Evolutionary conservation across 106 monocot genomes (phyloP).

Genomic region (Alisma plantagoaquatica): DNA sequence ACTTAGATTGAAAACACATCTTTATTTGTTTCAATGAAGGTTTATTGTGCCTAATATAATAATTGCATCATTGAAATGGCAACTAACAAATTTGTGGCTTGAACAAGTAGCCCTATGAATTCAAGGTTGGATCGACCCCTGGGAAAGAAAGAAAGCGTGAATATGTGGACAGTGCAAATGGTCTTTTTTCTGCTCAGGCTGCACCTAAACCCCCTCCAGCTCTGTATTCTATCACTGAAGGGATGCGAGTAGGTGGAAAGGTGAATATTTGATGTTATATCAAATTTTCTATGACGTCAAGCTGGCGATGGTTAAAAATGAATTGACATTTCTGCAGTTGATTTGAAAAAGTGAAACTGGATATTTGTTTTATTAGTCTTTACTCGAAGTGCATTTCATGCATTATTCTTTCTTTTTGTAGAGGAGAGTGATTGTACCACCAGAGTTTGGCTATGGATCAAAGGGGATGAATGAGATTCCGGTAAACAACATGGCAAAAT

Average conservation of each 20-base stretch:
- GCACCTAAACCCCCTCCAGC: constrained; percentile 86
- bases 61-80: too few species aligned
- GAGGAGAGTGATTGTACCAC: constrained; percentile 82
- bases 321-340: background rate
- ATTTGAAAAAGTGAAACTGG: background rate
- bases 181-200: constrained; percentile 88
- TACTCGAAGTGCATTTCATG: background rate
- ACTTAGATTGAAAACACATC: too few species aligned
- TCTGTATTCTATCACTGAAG: constrained; percentile 72
- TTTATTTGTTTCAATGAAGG: too few species aligned
- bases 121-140: constrained; percentile 66
- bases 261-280: constrained; percentile 15
- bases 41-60: too few species aligned
- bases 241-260: constrained; percentile 94
- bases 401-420: constrained; percentile 18
- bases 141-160: constrained; percentile 94
- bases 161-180: constrained; percentile 76
- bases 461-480: constrained; percentile 87
- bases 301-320: background rate
- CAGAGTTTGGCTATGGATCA: constrained; percentile 75
- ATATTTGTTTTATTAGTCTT: background rate
- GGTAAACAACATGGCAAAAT: constrained; percentile 26
- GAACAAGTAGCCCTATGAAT: constrained; percentile 82
- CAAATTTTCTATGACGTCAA: background rate
- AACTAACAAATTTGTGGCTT: constrained; percentile 12